A percentile compares a stretch with the other conserved stretches of the same genome.
phyloP scores from a whole-genome alignment of 331 rosid genomes.

The Spiraea crenata region DNA sequence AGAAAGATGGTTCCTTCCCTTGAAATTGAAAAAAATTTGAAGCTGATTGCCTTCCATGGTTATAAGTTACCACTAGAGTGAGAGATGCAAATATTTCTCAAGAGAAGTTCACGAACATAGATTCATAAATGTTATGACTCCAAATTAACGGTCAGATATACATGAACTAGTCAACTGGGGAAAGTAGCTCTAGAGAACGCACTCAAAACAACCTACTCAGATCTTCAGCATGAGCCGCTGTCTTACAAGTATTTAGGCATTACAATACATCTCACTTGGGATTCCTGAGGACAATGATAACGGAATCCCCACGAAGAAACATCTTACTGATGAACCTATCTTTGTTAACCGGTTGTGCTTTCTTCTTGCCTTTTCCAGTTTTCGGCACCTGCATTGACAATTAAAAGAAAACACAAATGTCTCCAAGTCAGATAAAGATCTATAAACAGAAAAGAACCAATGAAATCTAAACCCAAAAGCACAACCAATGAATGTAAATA shows the following conservation, averaged over 20 bases:
- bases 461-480: neutral
- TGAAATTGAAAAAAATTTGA: too few species aligned
- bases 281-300: constrained; percentile 86
- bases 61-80: neutral
- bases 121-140: neutral
- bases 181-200: neutral
- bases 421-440: neutral
- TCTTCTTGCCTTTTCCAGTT: constrained; percentile 93
- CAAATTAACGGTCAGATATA: neutral
- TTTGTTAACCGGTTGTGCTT: constrained; percentile 92
- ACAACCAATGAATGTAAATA: constrained; percentile 10
- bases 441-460: neutral
- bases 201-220: neutral
- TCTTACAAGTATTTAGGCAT: neutral
- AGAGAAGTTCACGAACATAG: neutral
- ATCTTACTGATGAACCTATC: constrained; percentile 93
- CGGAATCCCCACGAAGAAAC: constrained; percentile 91
- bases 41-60: neutral
- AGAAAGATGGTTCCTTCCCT: too few species aligned
- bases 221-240: neutral
- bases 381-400: constrained; percentile 59
- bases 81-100: neutral
- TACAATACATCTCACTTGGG: constrained; percentile 50
- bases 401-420: neutral
- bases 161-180: neutral